phyloP scores from a whole-genome alignment of 2,329 filamentous ascomycete species.

The Fusarium circinatum region DNA sequence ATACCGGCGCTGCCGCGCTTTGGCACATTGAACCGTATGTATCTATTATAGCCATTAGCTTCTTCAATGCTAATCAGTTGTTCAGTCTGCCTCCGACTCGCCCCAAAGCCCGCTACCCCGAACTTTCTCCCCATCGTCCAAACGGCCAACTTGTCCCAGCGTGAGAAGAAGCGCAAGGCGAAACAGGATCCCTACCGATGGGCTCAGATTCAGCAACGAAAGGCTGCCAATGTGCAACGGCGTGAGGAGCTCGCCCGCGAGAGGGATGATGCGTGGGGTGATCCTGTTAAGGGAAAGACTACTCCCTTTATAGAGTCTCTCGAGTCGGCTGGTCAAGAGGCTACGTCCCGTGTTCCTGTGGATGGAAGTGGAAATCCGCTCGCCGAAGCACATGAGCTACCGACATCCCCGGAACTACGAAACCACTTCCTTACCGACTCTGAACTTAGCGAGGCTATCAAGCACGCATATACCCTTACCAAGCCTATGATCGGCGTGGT shows the following conservation, averaged over 20 bases:
- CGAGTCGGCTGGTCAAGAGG: slow-evolving; percentile 68
- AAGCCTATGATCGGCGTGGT: slow-evolving; percentile 60
- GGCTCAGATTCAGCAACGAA: slow-evolving; percentile 84
- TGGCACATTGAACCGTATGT: slow-evolving; percentile 68
- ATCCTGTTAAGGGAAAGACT: slow-evolving; percentile 80
- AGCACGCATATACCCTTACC: slow-evolving; percentile 75
- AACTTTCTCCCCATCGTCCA: slow-evolving; percentile 69
- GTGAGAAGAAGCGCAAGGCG: slow-evolving; percentile 72
- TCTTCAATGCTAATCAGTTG: slow-evolving; percentile 41
- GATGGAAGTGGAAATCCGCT: slow-evolving; percentile 56
- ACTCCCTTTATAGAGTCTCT: slow-evolving; percentile 89
- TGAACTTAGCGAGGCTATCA: slow-evolving; percentile 74
- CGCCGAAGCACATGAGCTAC: slow-evolving; percentile 54
- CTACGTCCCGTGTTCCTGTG: slow-evolving; percentile 48
- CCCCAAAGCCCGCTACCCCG: slow-evolving; percentile 56
- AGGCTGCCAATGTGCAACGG: slow-evolving; percentile 82
- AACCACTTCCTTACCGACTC: slow-evolving; percentile 79
- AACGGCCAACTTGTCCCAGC: slow-evolving; percentile 69
- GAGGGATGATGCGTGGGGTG: slow-evolving; percentile 73
- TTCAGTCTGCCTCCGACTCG: slow-evolving; percentile 70
- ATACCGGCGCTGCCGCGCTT: slow-evolving; percentile 70
- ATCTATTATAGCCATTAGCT: neutral
- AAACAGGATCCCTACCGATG: slow-evolving; percentile 84
- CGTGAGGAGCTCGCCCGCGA: slow-evolving; percentile 74
- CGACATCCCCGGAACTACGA: slow-evolving; percentile 65